Evolutionary conservation across 495 filamentous ascomycete genomes (phyloP).

Genomic region (Darksidea phi): DNA sequence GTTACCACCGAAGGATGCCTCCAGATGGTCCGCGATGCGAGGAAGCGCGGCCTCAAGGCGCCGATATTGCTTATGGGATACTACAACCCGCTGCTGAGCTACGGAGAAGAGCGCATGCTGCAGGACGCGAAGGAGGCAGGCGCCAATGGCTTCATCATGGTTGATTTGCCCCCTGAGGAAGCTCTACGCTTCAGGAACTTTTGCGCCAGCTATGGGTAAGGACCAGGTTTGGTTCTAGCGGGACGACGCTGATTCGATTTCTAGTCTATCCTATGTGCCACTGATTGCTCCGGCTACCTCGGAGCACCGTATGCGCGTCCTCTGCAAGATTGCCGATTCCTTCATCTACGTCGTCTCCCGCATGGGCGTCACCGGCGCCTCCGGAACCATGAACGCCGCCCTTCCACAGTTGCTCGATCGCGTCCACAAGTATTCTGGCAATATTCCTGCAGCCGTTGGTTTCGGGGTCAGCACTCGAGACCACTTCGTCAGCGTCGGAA

Average conservation of each 20-base stretch:
- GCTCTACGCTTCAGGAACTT: slow-evolving; percentile 85
- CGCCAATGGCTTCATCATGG: slow-evolving; percentile 96
- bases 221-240: not conserved
- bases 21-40: slow-evolving; percentile 73
- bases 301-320: slow-evolving; percentile 85
- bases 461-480: slow-evolving; percentile 96
- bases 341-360: slow-evolving; percentile 99
- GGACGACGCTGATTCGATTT: not conserved
- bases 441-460: slow-evolving; percentile 84
- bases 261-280: slow-evolving; percentile 86
- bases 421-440: slow-evolving; percentile 90
- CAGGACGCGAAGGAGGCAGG: slow-evolving; percentile 81
- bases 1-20: slow-evolving; percentile 76
- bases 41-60: slow-evolving; percentile 69
- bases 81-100: slow-evolving; percentile 91
- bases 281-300: slow-evolving; percentile 93
- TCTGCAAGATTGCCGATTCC: slow-evolving; percentile 95
- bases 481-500: slow-evolving; percentile 82
- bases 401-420: slow-evolving; percentile 76
- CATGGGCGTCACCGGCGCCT: slow-evolving; percentile 94
- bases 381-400: slow-evolving; percentile 72
- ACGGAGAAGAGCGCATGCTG: slow-evolving; percentile 87
- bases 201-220: slow-evolving; percentile 56
- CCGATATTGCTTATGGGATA: slow-evolving; percentile 97
- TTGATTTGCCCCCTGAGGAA: slow-evolving; percentile 96